Base-by-base conservation (phyloP, 2,329 filamentous ascomycete genomes). In the Ascochyta viciae-villosae region DNA sequence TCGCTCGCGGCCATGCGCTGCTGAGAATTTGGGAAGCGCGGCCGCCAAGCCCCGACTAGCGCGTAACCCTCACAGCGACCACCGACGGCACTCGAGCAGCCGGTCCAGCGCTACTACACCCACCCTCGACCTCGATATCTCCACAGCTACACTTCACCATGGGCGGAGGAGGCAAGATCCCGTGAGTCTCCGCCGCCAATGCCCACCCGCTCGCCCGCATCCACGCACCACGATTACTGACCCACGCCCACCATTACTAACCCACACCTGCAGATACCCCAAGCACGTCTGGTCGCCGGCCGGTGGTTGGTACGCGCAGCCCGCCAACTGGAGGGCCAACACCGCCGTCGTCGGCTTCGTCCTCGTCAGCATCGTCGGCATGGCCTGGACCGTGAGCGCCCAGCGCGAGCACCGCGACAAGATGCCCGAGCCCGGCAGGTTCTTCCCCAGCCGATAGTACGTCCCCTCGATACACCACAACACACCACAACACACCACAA, bases 221-320 rank as follows among this genome's bases (percentile, higher is more conserved):
- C 65, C 34, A 13, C 29, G 26, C 22, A 39, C 43, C 16, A 19
- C 16, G 16, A 19, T 19, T 19, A 19, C 16, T 19, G 16, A 19
- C 16, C 16, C 16, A 19, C 19, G 2, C 19, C 19, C 19, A 19
- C 19, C 2, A 19, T 19, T 19, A 19, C 19, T 19, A 3, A 19
- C 19, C 19, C 19, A 19, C 19, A 3, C 19, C 19, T 3, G n/a
- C 71, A 96, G 92, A 74, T 96, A 96, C 81, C 93, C 92, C 78
- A 97, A 96, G 85, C 94, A 99, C 84, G 92, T 99, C 85, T 99
- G 95, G 95, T 98, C 95, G 74, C 95, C 95, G 60, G 84, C 94
- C 64, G 95, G 95, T 85, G 95, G 95, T 80, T 99, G 95, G 95
- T 99, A 99, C 80, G 82, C 89, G 50, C 94, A 96, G 77, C 95